Percentiles rank a stretch among this genome's conserved stretches.
These are phyloP conservation scores for Filobasidium floriforme DNA, from an alignment of 768 basidiomycete genomes.

Conservation along the genomic window DNA sequence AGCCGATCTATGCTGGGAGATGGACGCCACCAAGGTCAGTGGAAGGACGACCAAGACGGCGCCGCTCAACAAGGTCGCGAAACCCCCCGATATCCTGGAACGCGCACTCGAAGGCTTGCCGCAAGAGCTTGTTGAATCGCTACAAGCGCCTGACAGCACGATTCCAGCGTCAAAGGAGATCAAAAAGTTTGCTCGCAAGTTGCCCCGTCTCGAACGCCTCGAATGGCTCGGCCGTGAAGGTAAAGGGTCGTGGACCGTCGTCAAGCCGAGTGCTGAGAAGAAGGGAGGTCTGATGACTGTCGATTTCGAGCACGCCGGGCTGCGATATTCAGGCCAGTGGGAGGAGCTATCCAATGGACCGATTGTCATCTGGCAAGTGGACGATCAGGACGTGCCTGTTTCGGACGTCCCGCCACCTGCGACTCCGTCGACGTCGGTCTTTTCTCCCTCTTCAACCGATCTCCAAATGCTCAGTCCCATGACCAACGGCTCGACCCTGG, in stretches of 20 bases:
- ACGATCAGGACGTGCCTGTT: slow-evolving; percentile 1
- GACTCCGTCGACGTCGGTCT: background rate
- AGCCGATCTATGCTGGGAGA: background rate
- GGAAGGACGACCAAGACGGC: background rate
- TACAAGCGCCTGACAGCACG: background rate
- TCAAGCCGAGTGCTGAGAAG: background rate
- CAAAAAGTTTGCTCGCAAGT: slow-evolving; percentile 10
- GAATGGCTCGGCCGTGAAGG: slow-evolving; percentile 8
- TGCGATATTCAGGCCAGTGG: background rate
- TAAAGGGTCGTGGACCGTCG: slow-evolving; percentile 1
- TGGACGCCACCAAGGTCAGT: slow-evolving; percentile 3
- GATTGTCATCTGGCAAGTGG: background rate
- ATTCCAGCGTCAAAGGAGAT: slow-evolving; percentile 1
- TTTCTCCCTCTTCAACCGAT: background rate
- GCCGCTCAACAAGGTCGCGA: background rate
- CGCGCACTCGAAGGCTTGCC: background rate
- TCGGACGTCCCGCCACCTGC: background rate
- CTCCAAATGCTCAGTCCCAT: background rate
- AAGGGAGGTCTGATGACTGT: background rate
- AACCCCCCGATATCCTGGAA: background rate
- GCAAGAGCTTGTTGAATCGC: background rate
- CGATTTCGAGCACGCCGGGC: background rate
- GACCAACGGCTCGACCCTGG: background rate
- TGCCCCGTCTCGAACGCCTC: background rate
- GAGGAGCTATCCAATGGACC: background rate